Evolutionary conservation across 2,329 filamentous ascomycete species (phyloP).

Genomic region (Neurospora sp.): DNA sequence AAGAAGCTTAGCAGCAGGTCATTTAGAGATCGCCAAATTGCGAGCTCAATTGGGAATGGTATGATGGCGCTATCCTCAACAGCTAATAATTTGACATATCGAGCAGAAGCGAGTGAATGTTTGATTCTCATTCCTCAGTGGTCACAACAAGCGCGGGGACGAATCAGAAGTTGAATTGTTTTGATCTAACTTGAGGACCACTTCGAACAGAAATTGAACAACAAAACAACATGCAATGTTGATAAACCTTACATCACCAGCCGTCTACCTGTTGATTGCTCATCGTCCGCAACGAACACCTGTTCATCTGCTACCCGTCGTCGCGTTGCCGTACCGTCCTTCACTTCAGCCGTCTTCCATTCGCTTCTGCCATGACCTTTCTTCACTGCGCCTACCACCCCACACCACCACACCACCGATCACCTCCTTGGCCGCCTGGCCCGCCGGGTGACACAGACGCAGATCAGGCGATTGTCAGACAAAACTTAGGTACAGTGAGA

Average conservation of each 20-base stretch:
- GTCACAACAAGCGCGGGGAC: neutral
- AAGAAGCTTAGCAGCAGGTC: neutral
- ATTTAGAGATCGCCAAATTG: neutral
- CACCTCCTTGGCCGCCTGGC: neutral
- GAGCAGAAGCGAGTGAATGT: neutral
- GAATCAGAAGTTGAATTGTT: neutral
- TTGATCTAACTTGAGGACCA: neutral
- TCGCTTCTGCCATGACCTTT: neutral
- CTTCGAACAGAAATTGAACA: neutral
- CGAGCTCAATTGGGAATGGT: neutral
- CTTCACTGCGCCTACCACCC: neutral
- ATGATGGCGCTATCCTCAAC: neutral
- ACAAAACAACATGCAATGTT: neutral
- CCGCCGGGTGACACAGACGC: neutral
- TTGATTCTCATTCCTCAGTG: neutral
- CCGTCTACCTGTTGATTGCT: neutral
- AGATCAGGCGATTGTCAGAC: neutral
- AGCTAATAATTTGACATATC: neutral
- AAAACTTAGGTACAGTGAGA: neutral
- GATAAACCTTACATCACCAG: neutral
- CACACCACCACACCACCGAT: neutral
- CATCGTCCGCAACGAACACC: neutral
- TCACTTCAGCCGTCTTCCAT: neutral
- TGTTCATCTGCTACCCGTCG: neutral
- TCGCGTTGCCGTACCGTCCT: neutral